Base-by-base conservation (phyloP, 1,139 yeast species). In the Meyerozyma sp. region DNA sequence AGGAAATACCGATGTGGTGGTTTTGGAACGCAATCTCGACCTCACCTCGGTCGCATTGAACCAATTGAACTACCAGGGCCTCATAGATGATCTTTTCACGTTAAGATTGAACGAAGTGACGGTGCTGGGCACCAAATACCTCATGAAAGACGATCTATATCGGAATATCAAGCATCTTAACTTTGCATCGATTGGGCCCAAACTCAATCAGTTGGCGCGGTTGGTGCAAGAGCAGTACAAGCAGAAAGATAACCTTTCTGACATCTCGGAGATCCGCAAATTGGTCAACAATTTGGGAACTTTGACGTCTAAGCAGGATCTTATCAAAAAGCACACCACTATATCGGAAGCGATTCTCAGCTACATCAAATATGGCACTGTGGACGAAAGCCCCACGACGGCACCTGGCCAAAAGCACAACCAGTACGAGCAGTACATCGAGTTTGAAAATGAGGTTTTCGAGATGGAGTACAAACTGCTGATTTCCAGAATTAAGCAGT, bases 51-150 rank as follows among this genome's bases (percentile, higher is more conserved):
- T 90, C 2, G 57, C 88, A 11, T 65, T 89, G 48, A 80, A 82
- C 30, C 97, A 93, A 55, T 65, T 90, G 52, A 86, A 89, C 2
- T 93, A 91, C 58, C 75, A 79, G 30, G 98, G 98, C 0, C 68
- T 93, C 11, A 69, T 90, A 20, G 91, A 88, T 58, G 96, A 90
- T 56, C 62, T 82, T 21, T 73, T 81, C 53, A 79, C 76, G 4
- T 65, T 81, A 26, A 77, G 79, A 42, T 66, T 73, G 38, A 68
- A 79, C 8, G 64, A 68, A 25, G 52, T 75, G 8, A 65, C 70
- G 3, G 52, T 60, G 8, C 52, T 62, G 8, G 47, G 39, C 4
- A 27, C 43, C 9, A 43, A 43, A 8, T 49, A 45, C 11, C 44
- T 45, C 44, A 36, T 56, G 48, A 64, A 73, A 58, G 51, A 62